phyloP scores from a whole-genome alignment of 768 basidiomycete species.

The Hypholoma sublateritium region DNA sequence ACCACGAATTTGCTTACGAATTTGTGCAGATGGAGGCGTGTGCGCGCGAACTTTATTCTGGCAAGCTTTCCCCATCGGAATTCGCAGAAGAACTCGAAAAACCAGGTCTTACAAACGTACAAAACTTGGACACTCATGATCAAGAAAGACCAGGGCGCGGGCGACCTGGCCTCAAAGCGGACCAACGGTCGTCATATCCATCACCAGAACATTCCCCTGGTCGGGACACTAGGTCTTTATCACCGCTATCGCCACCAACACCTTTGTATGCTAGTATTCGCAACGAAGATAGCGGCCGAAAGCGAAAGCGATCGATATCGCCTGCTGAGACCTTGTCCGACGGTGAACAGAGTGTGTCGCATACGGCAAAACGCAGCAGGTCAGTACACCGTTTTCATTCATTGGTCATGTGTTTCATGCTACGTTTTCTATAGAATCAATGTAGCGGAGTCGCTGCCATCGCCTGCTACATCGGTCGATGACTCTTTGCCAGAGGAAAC shows the following conservation, averaged over 20 bases:
- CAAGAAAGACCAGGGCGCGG: background rate
- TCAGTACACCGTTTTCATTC: background rate
- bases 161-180: background rate
- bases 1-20: background rate
- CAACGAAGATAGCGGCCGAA: background rate
- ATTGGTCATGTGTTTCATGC: no score
- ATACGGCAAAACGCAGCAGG: background rate
- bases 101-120: no score
- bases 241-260: background rate
- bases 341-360: background rate
- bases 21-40: background rate
- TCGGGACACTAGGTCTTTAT: slow-evolving; percentile 23
- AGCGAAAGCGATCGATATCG: background rate
- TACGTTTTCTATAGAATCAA: no score
- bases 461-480: background rate
- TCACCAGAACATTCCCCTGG: slow-evolving; percentile 8
- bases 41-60: background rate
- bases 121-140: no score
- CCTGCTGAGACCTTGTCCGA: background rate
- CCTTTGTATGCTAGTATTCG: background rate
- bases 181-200: slow-evolving; percentile 2
- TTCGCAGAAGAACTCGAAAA: no score
- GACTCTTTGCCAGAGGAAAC: background rate
- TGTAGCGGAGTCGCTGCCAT: background rate
- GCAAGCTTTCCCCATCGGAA: background rate